A percentile compares a stretch with the other conserved stretches of the same genome.
phyloP scores from a whole-genome alignment of 1,139 yeast genomes.

The Hemisphaericaspora xylanilytica region DNA sequence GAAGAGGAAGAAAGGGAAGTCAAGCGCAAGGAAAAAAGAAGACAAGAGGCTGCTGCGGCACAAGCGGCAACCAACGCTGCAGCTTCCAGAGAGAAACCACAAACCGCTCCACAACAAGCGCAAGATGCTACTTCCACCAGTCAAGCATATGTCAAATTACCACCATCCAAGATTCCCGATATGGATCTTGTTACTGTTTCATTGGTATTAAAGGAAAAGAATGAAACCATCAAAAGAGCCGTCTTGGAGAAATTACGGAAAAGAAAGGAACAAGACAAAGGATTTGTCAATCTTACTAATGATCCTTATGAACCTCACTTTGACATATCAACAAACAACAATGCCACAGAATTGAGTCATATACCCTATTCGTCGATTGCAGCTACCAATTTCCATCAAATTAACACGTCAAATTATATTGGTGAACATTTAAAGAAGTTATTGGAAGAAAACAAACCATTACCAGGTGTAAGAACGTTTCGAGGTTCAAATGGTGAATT shows the following conservation, averaged over 20 bases:
- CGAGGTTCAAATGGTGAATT: constrained; percentile 46
- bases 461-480: constrained; percentile 46
- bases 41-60: constrained; percentile 21
- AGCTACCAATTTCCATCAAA: constrained; percentile 69
- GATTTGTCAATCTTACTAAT: constrained; percentile 83
- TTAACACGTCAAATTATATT: constrained; percentile 58
- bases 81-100: constrained; percentile 19
- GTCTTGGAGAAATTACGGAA: constrained; percentile 79
- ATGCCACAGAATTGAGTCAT: constrained; percentile 54
- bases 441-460: constrained; percentile 40
- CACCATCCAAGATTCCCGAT: constrained; percentile 91
- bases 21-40: constrained; percentile 23
- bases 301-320: constrained; percentile 88
- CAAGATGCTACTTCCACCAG: constrained; percentile 37
- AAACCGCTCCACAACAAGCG: constrained; percentile 13
- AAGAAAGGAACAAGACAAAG: constrained; percentile 67
- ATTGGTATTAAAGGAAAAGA: constrained; percentile 69
- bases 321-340: constrained; percentile 56
- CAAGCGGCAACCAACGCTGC: constrained; percentile 12
- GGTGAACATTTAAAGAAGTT: constrained; percentile 40
- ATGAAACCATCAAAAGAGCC: constrained; percentile 72
- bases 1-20: constrained; percentile 37
- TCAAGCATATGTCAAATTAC: constrained; percentile 83
- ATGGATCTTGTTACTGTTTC: constrained; percentile 85
- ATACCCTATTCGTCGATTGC: constrained; percentile 78